A percentile compares a stretch with the other conserved stretches of the same genome.
phyloP scores from a whole-genome alignment of 208 protist genomes.

The Naegleria fowleri region DNA sequence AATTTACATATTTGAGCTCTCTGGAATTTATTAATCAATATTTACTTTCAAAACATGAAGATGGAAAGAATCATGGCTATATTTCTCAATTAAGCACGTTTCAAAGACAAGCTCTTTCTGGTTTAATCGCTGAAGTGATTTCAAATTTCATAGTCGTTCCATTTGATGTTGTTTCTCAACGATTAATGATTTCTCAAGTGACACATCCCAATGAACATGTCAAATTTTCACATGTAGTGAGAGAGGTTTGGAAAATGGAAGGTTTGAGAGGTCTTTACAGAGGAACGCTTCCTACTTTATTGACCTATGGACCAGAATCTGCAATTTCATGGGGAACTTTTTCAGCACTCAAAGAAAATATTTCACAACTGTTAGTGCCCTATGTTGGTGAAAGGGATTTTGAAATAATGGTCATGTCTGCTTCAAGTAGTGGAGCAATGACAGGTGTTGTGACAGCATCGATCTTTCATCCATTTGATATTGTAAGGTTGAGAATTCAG shows the following conservation, averaged over 20 bases:
- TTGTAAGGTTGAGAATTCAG: background rate
- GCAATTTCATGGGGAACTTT: background rate
- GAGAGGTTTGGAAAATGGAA: background rate
- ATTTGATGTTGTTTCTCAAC: background rate
- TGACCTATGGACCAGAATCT: background rate
- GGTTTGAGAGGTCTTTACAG: background rate
- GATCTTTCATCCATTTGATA: background rate
- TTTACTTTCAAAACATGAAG: background rate
- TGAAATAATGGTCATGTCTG: background rate
- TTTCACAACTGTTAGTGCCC: background rate
- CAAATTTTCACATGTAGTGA: background rate
- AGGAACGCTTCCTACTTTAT: background rate
- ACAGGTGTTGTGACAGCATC: background rate
- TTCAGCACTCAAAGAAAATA: background rate
- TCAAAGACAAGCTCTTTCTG: background rate
- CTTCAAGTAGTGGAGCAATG: background rate
- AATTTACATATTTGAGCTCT: background rate
- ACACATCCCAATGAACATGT: background rate
- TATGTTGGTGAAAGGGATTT: background rate
- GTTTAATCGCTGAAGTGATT: background rate
- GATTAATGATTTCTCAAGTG: background rate
- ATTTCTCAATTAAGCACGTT: background rate
- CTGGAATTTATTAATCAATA: background rate
- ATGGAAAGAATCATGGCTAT: background rate
- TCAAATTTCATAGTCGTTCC: background rate